Conservation (phyloP, 2,329 filamentous ascomycete species). For the Cladorrhinum sp. region DNA sequence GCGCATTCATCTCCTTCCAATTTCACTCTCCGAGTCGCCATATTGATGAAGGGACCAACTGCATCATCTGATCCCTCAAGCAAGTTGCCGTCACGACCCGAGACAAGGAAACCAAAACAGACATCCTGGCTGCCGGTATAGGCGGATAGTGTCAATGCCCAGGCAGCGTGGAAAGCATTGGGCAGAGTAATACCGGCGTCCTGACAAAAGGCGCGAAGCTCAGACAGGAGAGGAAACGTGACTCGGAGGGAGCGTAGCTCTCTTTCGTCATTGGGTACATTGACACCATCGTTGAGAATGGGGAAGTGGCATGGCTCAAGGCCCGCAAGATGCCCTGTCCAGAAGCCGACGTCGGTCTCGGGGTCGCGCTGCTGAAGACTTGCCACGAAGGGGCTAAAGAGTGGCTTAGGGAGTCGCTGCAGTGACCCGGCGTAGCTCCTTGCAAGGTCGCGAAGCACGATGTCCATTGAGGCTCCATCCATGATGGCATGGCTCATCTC, state of each 20-base stretch:
- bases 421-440: constrained; percentile 39
- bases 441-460: constrained; percentile 44
- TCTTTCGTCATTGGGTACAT: not conserved
- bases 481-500: constrained; percentile 51
- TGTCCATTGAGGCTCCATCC: constrained; percentile 49
- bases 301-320: constrained; percentile 47
- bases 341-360: constrained; percentile 38
- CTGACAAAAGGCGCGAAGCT: constrained; percentile 39
- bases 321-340: constrained; percentile 43
- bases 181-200: constrained; percentile 44
- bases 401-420: constrained; percentile 7
- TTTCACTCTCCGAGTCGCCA: constrained; percentile 25
- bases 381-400: constrained; percentile 25
- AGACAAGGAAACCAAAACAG: constrained; percentile 43
- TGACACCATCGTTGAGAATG: constrained; percentile 21
- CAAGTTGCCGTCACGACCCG: constrained; percentile 24
- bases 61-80: constrained; percentile 24
- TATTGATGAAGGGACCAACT: constrained; percentile 28
- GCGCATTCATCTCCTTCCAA: not conserved
- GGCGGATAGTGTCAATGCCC: constrained; percentile 37
- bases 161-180: constrained; percentile 42
- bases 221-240: constrained; percentile 21
- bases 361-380: constrained; percentile 24
- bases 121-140: constrained; percentile 37
- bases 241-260: constrained; percentile 27